phyloP scores from a whole-genome alignment of 1,139 yeast genomes.

The Tardiomyces digboiensis region DNA sequence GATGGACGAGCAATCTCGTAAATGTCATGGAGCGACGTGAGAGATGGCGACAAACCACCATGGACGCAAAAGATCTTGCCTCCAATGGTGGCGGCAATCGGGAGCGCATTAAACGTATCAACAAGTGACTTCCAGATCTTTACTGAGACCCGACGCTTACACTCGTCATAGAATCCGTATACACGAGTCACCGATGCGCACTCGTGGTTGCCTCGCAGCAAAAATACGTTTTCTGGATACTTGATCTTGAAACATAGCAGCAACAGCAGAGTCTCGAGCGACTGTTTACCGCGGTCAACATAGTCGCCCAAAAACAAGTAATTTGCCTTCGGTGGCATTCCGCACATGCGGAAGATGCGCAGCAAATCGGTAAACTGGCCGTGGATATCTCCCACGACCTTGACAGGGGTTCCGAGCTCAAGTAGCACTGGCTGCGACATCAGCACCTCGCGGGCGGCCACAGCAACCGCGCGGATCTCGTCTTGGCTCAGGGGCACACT shows the following conservation, averaged over 20 bases:
- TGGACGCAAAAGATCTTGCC: slow-evolving; percentile 79
- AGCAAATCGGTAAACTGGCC: slow-evolving; percentile 91
- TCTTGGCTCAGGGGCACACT: slow-evolving; percentile 78
- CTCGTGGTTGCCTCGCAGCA: slow-evolving; percentile 96
- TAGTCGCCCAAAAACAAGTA: slow-evolving; percentile 95
- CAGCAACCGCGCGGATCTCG: slow-evolving; percentile 75
- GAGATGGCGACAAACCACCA: slow-evolving; percentile 85
- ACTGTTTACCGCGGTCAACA: slow-evolving; percentile 98
- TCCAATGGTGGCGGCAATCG: slow-evolving; percentile 78
- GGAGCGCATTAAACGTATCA: slow-evolving; percentile 78
- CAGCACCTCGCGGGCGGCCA: slow-evolving; percentile 60
- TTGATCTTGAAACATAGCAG: slow-evolving; percentile 70
- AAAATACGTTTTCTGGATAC: slow-evolving; percentile 60
- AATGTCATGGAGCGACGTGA: slow-evolving; percentile 63
- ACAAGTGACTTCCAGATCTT: slow-evolving; percentile 78
- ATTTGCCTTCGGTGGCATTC: slow-evolving; percentile 57
- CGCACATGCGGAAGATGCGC: slow-evolving; percentile 66
- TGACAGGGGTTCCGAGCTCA: slow-evolving; percentile 47
- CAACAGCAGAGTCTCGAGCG: slow-evolving; percentile 87
- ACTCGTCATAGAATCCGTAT: slow-evolving; percentile 94
- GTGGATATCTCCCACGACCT: slow-evolving; percentile 76
- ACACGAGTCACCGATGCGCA: slow-evolving; percentile 95
- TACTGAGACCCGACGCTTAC: slow-evolving; percentile 69
- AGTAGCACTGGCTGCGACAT: slow-evolving; percentile 63
- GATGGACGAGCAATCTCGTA: slow-evolving; percentile 56